Evolutionary conservation across 2,329 filamentous ascomycete genomes (phyloP), one percentile per base, ranked within the genome.

Genomic region (Aureobasidium sp.): DNA sequence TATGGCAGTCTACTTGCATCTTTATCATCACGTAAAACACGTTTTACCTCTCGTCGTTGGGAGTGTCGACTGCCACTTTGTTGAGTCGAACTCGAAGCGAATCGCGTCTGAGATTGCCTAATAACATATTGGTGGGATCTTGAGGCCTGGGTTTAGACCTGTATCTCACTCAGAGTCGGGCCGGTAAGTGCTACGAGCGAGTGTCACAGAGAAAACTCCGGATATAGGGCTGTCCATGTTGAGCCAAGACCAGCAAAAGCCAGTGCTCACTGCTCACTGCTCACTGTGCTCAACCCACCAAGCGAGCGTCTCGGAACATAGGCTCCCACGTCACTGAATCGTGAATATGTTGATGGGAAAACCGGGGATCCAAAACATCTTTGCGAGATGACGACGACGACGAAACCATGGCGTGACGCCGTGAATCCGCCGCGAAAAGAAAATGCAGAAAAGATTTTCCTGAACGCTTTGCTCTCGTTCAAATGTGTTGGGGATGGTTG

Each of bases 351-450:
- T 10, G 57, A 59, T 59, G 45, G 45, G 34, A 25, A 25, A n/a
- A 48, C 32, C 45, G 34, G 34, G 57, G 57, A 41, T 21, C 32
- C 27, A n/a, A 59, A 34, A 50, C 55, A 36, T 34, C 55, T 49
- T 49, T n/a, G 14, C 13, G 34, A 41, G 36, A 48, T 48, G 54
- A 59, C 36, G 55, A 58, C 36, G 55, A 58, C 42, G 51, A 37
- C 25, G 45, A 14, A 42, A 32, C 25, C 34, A 59, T 49, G 45
- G 55, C 45, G 45, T 59, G 57, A 59, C 45, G 45, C 57, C 57
- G 57, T 59, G 45, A 50, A 59, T 59, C n/a, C 57, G 57, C 57
- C 57, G 57, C 29, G 57, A 50, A 50, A 59, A 50, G 34, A 50
- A 42, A 50, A 42, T 34, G 57, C 25, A 59, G 29, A 42, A 42